phyloP scores from a whole-genome alignment of 2,329 filamentous ascomycete species.

The Incumbomyces delicatus region DNA sequence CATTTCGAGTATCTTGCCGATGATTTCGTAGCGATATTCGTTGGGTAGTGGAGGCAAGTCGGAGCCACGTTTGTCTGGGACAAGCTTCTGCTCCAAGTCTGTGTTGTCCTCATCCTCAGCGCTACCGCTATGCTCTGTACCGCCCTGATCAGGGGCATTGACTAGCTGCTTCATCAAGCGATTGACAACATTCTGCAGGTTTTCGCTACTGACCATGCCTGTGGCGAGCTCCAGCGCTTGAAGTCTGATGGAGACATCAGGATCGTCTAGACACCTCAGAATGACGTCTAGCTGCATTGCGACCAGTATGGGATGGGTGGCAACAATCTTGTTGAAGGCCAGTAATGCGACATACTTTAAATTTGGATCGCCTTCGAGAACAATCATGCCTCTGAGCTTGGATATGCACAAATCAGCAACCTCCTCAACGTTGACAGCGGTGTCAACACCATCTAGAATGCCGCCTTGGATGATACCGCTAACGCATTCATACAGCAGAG shows the following conservation, averaged over 20 bases:
- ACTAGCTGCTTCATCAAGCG: constrained; percentile 75
- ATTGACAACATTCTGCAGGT: constrained; percentile 72
- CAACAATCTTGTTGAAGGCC: constrained; percentile 89
- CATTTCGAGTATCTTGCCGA: constrained; percentile 74
- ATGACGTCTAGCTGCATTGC: constrained; percentile 93
- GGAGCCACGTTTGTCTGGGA: constrained; percentile 42
- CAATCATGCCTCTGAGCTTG: constrained; percentile 88
- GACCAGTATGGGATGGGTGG: constrained; percentile 78
- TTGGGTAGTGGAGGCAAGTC: constrained; percentile 60
- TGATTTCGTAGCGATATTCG: constrained; percentile 76
- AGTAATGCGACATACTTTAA: constrained; percentile 94
- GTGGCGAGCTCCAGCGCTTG: constrained; percentile 85
- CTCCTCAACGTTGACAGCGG: constrained; percentile 73
- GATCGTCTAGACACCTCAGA: constrained; percentile 87
- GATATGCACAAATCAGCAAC: constrained; percentile 85
- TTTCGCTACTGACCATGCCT: constrained; percentile 86
- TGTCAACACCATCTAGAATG: constrained; percentile 74
- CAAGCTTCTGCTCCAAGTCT: constrained; percentile 45
- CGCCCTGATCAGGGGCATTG: constrained; percentile 51
- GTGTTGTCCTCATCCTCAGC: constrained; percentile 35
- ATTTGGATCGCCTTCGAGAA: constrained; percentile 88
- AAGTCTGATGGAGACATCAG: constrained; percentile 90
- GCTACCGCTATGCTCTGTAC: constrained; percentile 29
- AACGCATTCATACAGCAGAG: constrained; percentile 95
- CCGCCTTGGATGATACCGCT: constrained; percentile 97